Conservation (phyloP, 306 rosid genomes). For the Vigna angularis region DNA sequence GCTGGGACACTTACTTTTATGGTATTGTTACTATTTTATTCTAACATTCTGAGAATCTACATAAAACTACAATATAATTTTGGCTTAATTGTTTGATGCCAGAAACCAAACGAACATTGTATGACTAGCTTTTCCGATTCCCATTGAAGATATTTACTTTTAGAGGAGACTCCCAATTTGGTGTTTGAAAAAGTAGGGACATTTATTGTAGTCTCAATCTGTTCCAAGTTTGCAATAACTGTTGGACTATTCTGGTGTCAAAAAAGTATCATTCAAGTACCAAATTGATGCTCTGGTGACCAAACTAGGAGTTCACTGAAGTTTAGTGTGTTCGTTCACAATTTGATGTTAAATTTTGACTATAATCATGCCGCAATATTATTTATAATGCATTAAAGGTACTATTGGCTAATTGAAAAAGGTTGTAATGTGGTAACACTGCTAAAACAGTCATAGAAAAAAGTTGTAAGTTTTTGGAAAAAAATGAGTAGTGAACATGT, state of each 20-base stretch:
- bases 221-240: conserved; percentile 4
- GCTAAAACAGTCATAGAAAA: conserved; percentile 26
- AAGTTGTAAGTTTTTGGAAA: conserved; percentile 19
- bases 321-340: conserved; percentile 1
- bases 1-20: conserved; percentile 91
- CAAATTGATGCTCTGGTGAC: background rate
- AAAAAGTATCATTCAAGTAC: background rate
- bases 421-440: conserved; percentile 1
- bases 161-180: conserved; percentile 3
- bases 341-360: conserved; percentile 28
- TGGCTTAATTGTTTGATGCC: conserved; percentile 9
- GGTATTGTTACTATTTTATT: conserved; percentile 56
- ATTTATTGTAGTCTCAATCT: conserved; percentile 18
- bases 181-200: conserved; percentile 1
- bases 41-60: conserved; percentile 7
- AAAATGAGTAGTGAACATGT: conserved; percentile 34
- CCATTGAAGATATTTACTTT: background rate
- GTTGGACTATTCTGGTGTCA: background rate
- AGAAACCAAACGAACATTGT: background rate
- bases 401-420: conserved; percentile 13
- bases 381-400: conserved; percentile 13
- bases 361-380: background rate
- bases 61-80: background rate
- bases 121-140: conserved; percentile 1
- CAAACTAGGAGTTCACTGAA: background rate